Percentiles rank a stretch among this genome's conserved stretches.
Evolutionary conservation across 2,329 filamentous ascomycete genomes (phyloP).

Genomic region (Penicillium sp.): DNA sequence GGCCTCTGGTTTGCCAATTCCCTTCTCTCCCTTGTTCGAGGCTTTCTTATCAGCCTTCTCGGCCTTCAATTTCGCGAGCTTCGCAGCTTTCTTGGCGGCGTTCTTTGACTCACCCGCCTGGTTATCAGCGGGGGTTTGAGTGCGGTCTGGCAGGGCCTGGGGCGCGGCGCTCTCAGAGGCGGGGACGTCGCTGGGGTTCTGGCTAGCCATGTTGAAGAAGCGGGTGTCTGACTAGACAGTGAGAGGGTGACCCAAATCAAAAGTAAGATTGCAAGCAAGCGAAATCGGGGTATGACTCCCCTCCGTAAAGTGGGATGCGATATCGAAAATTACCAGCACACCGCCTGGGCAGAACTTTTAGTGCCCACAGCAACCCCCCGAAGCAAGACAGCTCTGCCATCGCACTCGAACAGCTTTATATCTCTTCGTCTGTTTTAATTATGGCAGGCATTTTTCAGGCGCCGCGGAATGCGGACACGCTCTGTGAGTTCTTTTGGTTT

Average conservation of each 20-base stretch:
- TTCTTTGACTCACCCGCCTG: constrained; percentile 36
- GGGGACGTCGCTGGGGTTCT: constrained; percentile 28
- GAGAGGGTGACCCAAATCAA: constrained; percentile 15
- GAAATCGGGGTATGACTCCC: constrained; percentile 23
- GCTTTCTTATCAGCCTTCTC: constrained; percentile 40
- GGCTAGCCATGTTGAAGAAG: constrained; percentile 32
- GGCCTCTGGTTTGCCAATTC: constrained; percentile 5
- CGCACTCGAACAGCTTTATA: constrained; percentile 22
- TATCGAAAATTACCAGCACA: constrained; percentile 28
- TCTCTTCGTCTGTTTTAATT: constrained; percentile 22
- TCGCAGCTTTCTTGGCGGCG: constrained; percentile 49
- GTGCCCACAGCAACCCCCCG: constrained; percentile 29
- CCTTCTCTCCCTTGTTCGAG: constrained; percentile 33
- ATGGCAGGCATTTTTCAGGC: constrained; percentile 98
- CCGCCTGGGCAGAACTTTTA: constrained; percentile 47
- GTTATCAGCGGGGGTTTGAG: constrained; percentile 39
- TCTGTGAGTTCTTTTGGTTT: constrained; percentile 57
- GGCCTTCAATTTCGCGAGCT: constrained; percentile 44
- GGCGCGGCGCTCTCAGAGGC: constrained; percentile 25
- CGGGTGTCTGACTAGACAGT: constrained; percentile 21
- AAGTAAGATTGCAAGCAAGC: constrained; percentile 16
- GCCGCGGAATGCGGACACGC: constrained; percentile 82
- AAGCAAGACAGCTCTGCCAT: constrained; percentile 32
- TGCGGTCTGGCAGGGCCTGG: constrained; percentile 41
- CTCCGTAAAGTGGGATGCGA: constrained; percentile 40